Percentiles rank a stretch among this genome's conserved stretches.
Evolutionary conservation across 306 rosid species (phyloP).

Genomic region (Vigna hirtella): DNA sequence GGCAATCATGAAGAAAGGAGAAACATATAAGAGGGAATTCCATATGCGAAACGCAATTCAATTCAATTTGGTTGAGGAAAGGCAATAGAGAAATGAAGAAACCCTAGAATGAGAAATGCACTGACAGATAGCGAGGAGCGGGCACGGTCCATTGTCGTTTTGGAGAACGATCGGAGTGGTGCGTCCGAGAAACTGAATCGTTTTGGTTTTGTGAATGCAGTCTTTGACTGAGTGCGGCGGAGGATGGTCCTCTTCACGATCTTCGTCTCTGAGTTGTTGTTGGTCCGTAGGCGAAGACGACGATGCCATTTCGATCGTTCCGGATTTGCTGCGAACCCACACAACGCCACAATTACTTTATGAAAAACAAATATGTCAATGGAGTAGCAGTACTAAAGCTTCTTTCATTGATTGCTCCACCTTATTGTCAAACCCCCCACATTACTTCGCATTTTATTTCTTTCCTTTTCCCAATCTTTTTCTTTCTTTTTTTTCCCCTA

Average conservation of each 20-base stretch:
- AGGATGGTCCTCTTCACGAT: neutral
- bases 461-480: neutral
- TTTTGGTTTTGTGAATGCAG: slow-evolving; percentile 79
- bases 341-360: neutral
- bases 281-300: slow-evolving; percentile 12
- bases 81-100: slow-evolving; percentile 19
- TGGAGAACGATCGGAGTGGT: slow-evolving; percentile 90
- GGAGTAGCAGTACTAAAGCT: neutral
- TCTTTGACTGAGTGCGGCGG: slow-evolving; percentile 55
- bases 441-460: neutral
- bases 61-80: neutral
- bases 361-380: neutral
- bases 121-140: slow-evolving; percentile 97
- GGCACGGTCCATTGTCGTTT: slow-evolving; percentile 99
- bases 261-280: neutral
- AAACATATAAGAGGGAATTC: neutral
- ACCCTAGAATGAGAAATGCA: slow-evolving; percentile 47
- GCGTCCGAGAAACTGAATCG: slow-evolving; percentile 90
- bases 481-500: neutral
- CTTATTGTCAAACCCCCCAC: slow-evolving; percentile 18
- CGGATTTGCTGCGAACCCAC: neutral
- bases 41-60: slow-evolving; percentile 25
- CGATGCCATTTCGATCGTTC: slow-evolving; percentile 39
- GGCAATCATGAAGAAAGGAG: neutral
- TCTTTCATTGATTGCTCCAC: slow-evolving; percentile 7